A percentile compares a stretch with the other conserved stretches of the same genome.
Evolutionary conservation across 2,329 filamentous ascomycete genomes (phyloP).

Genomic region (Epichloe sylvatica): DNA sequence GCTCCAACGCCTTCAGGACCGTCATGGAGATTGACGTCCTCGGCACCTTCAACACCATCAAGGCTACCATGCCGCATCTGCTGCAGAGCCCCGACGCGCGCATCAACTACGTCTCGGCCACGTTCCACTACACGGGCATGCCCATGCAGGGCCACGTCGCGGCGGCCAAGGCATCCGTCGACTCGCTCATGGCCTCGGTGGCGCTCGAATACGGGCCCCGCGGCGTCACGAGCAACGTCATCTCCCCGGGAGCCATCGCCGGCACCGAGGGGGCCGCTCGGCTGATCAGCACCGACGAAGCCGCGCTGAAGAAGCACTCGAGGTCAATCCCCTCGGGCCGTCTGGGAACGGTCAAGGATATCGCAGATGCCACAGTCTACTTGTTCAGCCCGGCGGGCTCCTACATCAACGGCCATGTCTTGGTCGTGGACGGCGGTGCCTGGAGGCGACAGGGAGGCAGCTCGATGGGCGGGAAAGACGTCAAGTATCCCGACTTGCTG

Average conservation of each 20-base stretch:
- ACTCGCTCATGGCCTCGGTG: slow-evolving; percentile 66
- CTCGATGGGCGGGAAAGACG: slow-evolving; percentile 31
- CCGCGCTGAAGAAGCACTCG: slow-evolving; percentile 19
- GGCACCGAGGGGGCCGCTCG: slow-evolving; percentile 71
- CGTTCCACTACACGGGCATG: slow-evolving; percentile 78
- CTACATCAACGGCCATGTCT: slow-evolving; percentile 69
- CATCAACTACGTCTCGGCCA: slow-evolving; percentile 81
- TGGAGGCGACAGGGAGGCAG: slow-evolving; percentile 39
- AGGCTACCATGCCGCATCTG: slow-evolving; percentile 76
- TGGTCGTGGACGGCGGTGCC: slow-evolving; percentile 57
- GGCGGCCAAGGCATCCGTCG: slow-evolving; percentile 82
- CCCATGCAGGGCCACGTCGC: slow-evolving; percentile 81
- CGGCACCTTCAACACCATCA: slow-evolving; percentile 88
- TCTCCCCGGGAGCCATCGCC: slow-evolving; percentile 79
- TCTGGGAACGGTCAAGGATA: slow-evolving; percentile 69
- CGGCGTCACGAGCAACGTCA: slow-evolving; percentile 76
- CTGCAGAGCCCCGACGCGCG: slow-evolving; percentile 62
- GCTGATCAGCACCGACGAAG: slow-evolving; percentile 29
- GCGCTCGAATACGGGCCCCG: slow-evolving; percentile 82
- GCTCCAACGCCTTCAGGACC: slow-evolving; percentile 79
- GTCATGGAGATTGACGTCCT: slow-evolving; percentile 95
- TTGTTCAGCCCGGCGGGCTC: slow-evolving; percentile 75
- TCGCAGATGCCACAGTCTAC: slow-evolving; percentile 84
- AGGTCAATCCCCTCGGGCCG: slow-evolving; percentile 57
- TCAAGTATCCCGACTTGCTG: slow-evolving; percentile 40